Percentiles rank a stretch among this genome's conserved stretches.
Evolutionary conservation across 148 eudicot genomes (phyloP).

Genomic region (Chenopodium quinoa): DNA sequence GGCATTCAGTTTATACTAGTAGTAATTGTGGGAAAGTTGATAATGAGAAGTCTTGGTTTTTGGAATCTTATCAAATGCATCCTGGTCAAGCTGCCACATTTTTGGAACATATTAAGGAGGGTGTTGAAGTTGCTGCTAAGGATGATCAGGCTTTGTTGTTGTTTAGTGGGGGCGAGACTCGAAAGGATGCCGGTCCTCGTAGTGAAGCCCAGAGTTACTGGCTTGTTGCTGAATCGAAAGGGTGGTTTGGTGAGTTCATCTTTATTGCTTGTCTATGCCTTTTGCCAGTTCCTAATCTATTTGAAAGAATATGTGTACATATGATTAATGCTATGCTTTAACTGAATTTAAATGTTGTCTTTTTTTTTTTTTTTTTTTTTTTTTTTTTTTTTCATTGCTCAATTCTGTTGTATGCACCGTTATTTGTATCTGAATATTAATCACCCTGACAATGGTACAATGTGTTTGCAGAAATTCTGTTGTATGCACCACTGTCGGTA

Average conservation of each 20-base stretch:
- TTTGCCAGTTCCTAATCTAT: background rate
- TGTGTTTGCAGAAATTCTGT: too few species aligned
- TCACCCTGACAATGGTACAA: background rate
- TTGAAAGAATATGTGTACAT: background rate
- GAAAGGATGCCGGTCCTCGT: slow-evolving; percentile 94
- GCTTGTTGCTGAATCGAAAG: slow-evolving; percentile 88
- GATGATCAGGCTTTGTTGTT: slow-evolving; percentile 74
- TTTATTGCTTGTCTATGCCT: slow-evolving; percentile 10
- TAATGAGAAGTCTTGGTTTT: slow-evolving; percentile 83
- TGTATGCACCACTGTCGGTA: too few species aligned
- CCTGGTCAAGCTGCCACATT: slow-evolving; percentile 96
- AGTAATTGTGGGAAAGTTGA: slow-evolving; percentile 81
- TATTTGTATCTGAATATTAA: background rate
- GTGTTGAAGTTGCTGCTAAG: slow-evolving; percentile 62
- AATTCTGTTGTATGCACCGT: background rate
- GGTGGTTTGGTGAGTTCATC: slow-evolving; percentile 81
- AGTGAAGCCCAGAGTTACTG: slow-evolving; percentile 99
- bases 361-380: too few species aligned
- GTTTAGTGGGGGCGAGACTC: slow-evolving; percentile 97
- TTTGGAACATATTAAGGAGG: slow-evolving; percentile 70
- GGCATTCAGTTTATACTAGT: slow-evolving; percentile 96
- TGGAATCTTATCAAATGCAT: slow-evolving; percentile 88
- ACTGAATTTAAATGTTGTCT: background rate
- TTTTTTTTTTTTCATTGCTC: background rate
- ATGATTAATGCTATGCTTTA: background rate